A percentile compares a stretch with the other conserved stretches of the same genome.
phyloP scores from a whole-genome alignment of 2,329 filamentous ascomycete genomes.

The Moelleriella libera region DNA sequence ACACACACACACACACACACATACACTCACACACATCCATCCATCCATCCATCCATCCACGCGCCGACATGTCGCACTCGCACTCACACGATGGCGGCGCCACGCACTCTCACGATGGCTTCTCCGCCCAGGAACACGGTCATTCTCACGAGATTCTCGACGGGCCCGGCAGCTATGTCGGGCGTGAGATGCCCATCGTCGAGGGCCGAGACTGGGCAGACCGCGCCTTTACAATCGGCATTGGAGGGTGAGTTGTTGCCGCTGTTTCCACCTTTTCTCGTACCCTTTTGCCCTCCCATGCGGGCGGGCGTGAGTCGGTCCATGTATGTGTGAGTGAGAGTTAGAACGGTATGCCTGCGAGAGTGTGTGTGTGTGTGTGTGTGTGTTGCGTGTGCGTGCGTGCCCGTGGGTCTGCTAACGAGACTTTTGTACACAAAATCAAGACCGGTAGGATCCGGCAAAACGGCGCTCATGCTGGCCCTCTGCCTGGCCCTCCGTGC shows the following conservation, averaged over 20 bases:
- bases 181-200: conserved; percentile 85
- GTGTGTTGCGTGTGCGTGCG: too few species aligned
- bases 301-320: too few species aligned
- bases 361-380: too few species aligned
- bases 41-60: not conserved
- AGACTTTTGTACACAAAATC: not conserved
- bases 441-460: conserved; percentile 90
- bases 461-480: conserved; percentile 91
- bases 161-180: conserved; percentile 79
- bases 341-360: too few species aligned
- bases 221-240: conserved; percentile 90
- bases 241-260: conserved; percentile 63
- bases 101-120: conserved; percentile 45
- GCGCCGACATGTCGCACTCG: conserved; percentile 18
- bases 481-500: conserved; percentile 75
- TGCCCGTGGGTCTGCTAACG: not conserved
- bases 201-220: conserved; percentile 80
- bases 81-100: conserved; percentile 41
- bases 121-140: conserved; percentile 60
- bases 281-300: not conserved
- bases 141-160: conserved; percentile 93
- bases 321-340: too few species aligned
- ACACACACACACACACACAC: too few species aligned
- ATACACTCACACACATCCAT: not conserved
- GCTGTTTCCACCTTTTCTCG: not conserved